phyloP scores from a whole-genome alignment of 805 yeast species.

The Ogataea parapolymorpha region DNA sequence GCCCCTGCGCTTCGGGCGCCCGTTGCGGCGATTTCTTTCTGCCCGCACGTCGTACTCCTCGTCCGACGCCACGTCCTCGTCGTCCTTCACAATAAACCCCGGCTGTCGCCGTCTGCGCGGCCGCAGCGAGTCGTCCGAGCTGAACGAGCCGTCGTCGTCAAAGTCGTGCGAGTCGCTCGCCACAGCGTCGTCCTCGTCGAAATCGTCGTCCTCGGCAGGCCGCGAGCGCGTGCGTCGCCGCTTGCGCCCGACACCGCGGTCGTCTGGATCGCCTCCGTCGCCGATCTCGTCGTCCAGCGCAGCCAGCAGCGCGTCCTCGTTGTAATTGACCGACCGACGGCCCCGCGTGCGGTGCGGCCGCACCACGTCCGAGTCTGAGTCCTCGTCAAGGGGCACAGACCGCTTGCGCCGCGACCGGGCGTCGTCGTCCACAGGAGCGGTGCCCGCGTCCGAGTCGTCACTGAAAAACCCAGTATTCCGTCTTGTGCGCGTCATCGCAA shows the following conservation, averaged over 20 bases:
- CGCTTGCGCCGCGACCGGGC: slow-evolving; percentile 1
- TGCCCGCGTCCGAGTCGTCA: slow-evolving; percentile 1
- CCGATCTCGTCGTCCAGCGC: slow-evolving; percentile 28
- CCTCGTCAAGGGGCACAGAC: slow-evolving; percentile 1
- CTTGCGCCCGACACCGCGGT: slow-evolving; percentile 10
- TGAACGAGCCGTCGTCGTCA: slow-evolving; percentile 19
- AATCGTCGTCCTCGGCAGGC: slow-evolving; percentile 29
- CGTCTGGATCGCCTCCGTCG: slow-evolving; percentile 19
- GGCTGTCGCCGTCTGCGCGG: slow-evolving; percentile 20
- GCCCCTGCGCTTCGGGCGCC: slow-evolving; percentile 11
- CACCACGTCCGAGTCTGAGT: slow-evolving; percentile 7
- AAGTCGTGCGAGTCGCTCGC: slow-evolving; percentile 25
- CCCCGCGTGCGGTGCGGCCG: slow-evolving; percentile 30
- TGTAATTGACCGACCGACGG: slow-evolving; percentile 31
- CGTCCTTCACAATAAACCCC: slow-evolving; percentile 27
- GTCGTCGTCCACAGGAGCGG: neutral
- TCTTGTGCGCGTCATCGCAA: slow-evolving; percentile 8
- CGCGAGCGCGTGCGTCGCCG: slow-evolving; percentile 13
- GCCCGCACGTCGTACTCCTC: slow-evolving; percentile 17
- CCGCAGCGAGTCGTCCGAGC: slow-evolving; percentile 21
- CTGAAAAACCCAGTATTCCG: slow-evolving; percentile 1
- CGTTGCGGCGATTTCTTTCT: slow-evolving; percentile 1
- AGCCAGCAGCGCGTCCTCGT: slow-evolving; percentile 30
- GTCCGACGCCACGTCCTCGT: slow-evolving; percentile 24
- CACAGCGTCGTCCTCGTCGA: slow-evolving; percentile 8